Conservation (phyloP, 352 stramenopile species). For the Phytophthora boehmeriae region DNA sequence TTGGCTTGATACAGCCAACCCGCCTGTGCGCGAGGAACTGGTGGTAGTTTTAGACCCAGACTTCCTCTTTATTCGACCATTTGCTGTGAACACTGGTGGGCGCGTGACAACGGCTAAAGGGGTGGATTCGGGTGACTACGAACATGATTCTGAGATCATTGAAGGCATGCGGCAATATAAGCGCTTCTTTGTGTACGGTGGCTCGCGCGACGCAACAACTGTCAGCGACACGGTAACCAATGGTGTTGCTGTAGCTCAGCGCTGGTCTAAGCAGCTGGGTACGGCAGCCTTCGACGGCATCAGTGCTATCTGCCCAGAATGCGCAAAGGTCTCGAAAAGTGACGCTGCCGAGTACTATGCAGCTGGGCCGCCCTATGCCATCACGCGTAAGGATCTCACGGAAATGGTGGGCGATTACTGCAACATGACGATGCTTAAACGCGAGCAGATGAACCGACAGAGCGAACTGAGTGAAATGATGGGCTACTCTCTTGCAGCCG, state of each 20-base stretch:
- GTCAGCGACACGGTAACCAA: slow-evolving; percentile 50
- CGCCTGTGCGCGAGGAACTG: slow-evolving; percentile 51
- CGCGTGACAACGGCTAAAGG: slow-evolving; percentile 57
- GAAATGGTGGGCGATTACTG: slow-evolving; percentile 70
- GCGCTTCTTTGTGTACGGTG: slow-evolving; percentile 80
- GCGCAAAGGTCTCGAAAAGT: slow-evolving; percentile 37
- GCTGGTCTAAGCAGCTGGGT: slow-evolving; percentile 43
- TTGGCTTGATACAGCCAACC: slow-evolving; percentile 71
- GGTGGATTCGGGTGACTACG: slow-evolving; percentile 67
- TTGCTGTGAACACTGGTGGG: slow-evolving; percentile 62
- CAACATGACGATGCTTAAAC: slow-evolving; percentile 58
- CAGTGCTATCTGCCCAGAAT: slow-evolving; percentile 58
- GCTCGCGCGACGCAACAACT: slow-evolving; percentile 32
- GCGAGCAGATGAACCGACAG: slow-evolving; percentile 40
- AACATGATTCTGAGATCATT: slow-evolving; percentile 64
- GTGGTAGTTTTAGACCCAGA: slow-evolving; percentile 76
- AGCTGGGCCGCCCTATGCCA: slow-evolving; percentile 61
- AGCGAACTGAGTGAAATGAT: slow-evolving; percentile 58
- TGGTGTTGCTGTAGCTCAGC: slow-evolving; percentile 65
- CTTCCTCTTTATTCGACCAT: slow-evolving; percentile 74
- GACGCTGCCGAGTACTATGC: slow-evolving; percentile 61
- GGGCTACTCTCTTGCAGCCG: slow-evolving; percentile 59
- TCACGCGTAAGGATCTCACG: slow-evolving; percentile 59
- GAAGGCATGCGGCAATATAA: slow-evolving; percentile 84
- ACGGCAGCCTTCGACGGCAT: slow-evolving; percentile 51